Percentiles rank a stretch among this genome's conserved stretches.
phyloP scores from a whole-genome alignment of 495 filamentous ascomycete genomes.

The Melanomma pulvis-pyrius region DNA sequence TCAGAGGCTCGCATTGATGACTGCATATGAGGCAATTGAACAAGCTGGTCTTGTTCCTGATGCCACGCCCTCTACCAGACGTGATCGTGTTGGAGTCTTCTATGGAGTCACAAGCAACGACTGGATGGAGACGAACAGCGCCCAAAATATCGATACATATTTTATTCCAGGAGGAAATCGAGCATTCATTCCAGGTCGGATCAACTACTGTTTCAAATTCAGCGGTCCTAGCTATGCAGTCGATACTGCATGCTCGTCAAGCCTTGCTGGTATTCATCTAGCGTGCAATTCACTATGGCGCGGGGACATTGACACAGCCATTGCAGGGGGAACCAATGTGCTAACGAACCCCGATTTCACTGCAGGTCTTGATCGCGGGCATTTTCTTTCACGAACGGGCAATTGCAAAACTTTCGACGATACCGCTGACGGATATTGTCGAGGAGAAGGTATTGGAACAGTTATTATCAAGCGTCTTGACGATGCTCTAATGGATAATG shows the following conservation, averaged over 20 bases:
- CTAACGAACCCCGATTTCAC: constrained; percentile 37
- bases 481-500: constrained; percentile 42
- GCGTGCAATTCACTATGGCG: constrained; percentile 39
- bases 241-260: constrained; percentile 46
- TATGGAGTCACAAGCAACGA: constrained; percentile 44
- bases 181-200: constrained; percentile 40
- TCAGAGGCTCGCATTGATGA: constrained; percentile 45
- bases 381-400: constrained; percentile 37
- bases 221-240: constrained; percentile 29
- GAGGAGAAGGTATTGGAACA: constrained; percentile 51
- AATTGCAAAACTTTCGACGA: constrained; percentile 41
- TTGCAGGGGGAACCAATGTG: constrained; percentile 40
- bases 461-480: constrained; percentile 36
- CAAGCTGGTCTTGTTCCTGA: constrained; percentile 43
- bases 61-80: neutral
- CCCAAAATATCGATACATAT: constrained; percentile 38
- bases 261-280: constrained; percentile 36
- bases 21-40: constrained; percentile 48
- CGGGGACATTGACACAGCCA: constrained; percentile 34
- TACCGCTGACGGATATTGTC: constrained; percentile 40
- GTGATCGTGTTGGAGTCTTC: constrained; percentile 45
- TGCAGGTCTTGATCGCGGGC: constrained; percentile 34
- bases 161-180: constrained; percentile 39
- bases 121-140: constrained; percentile 35
- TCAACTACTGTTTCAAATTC: constrained; percentile 40